These are phyloP conservation scores for Penicillium psychrosexuale DNA, from an alignment of 2,329 filamentous ascomycete species.

Conservation along the genomic window DNA sequence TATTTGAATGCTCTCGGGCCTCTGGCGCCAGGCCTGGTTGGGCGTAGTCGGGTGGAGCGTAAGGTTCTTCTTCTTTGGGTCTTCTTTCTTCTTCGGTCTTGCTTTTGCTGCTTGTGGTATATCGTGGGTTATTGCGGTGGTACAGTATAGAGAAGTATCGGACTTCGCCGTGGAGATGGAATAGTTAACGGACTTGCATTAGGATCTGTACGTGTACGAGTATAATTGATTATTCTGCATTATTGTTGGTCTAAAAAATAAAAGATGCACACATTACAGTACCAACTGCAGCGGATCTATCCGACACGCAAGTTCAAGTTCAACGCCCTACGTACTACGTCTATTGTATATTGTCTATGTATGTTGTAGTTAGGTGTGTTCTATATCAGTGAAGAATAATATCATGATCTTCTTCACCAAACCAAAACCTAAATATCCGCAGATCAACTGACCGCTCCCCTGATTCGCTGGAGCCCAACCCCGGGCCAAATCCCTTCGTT, in stretches of 20 bases:
- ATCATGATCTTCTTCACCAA: neutral
- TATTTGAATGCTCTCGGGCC: conserved; percentile 18
- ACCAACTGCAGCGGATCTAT: conserved; percentile 11
- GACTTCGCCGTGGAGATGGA: neutral
- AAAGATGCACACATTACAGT: neutral
- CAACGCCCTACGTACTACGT: neutral
- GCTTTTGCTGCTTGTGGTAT: neutral
- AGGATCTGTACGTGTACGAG: neutral
- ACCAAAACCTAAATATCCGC: neutral
- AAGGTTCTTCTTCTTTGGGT: conserved; percentile 13
- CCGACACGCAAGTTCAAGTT: neutral
- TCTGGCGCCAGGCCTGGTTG: conserved; percentile 4
- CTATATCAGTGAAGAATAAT: no score
- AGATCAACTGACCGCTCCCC: neutral
- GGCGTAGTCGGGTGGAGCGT: conserved; percentile 10
- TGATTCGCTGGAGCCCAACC: neutral
- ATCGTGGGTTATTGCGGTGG: neutral
- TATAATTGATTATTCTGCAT: neutral
- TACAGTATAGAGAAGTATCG: neutral
- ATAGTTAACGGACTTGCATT: conserved; percentile 2
- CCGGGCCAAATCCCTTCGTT: neutral
- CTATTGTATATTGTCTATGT: no score
- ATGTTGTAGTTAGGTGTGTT: no score
- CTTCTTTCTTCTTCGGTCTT: conserved; percentile 8
- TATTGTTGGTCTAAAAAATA: neutral